Percentiles rank a stretch among this genome's conserved stretches.
These are phyloP conservation scores for Aureobasidium melanogenum DNA, from an alignment of 2,329 filamentous ascomycete species.

Conservation along the genomic window DNA sequence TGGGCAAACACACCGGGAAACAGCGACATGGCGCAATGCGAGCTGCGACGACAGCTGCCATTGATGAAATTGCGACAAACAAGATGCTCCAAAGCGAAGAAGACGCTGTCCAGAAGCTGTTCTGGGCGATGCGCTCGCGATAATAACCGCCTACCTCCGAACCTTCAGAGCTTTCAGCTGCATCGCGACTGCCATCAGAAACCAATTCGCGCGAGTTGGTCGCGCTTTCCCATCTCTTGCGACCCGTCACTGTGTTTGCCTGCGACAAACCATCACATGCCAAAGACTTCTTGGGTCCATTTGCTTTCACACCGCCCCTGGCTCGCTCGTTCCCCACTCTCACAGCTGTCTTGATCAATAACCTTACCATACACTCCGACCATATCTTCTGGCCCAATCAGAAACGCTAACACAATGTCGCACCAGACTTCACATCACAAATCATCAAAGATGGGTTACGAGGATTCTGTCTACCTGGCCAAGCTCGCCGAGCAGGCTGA, in stretches of 20 bases:
- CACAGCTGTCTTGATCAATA: neutral
- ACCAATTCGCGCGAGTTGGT: neutral
- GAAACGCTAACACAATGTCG: slow-evolving; percentile 10
- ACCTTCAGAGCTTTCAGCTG: neutral
- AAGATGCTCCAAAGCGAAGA: neutral
- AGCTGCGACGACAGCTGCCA: neutral
- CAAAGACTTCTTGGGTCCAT: neutral
- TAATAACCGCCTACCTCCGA: slow-evolving; percentile 6
- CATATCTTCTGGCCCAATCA: neutral
- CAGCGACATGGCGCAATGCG: neutral
- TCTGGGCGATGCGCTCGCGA: neutral
- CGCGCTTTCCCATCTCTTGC: neutral
- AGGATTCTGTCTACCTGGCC: slow-evolving; percentile 98
- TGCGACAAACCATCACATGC: neutral
- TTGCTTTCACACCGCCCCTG: neutral
- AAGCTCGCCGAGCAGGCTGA: slow-evolving; percentile 99
- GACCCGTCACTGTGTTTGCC: neutral
- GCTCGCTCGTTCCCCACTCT: neutral
- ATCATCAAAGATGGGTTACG: slow-evolving; percentile 81
- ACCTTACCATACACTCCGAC: slow-evolving; percentile 1
- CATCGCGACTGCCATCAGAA: neutral
- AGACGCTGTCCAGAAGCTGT: neutral
- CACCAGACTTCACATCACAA: slow-evolving; percentile 12
- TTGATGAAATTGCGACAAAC: neutral
- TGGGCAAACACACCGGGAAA: slow-evolving; percentile 6